Evolutionary conservation across 176 grass and related monocot species (phyloP).

Genomic region (Eragrostis curvula): DNA sequence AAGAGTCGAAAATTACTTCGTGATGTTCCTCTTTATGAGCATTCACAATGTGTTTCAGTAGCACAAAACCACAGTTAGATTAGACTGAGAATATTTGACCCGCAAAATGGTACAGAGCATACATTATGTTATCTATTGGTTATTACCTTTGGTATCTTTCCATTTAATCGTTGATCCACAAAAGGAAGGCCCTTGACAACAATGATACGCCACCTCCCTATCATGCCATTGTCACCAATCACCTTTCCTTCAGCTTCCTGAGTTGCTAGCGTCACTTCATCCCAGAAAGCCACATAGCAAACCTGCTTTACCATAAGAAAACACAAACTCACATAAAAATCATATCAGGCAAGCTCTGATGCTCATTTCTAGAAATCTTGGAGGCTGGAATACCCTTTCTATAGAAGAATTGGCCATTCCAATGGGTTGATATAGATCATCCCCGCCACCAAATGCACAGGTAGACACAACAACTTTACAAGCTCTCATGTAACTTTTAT

Average conservation of each 20-base stretch:
- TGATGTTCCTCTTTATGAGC: constrained; percentile 37
- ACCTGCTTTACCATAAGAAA: constrained; percentile 57
- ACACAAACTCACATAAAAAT: constrained; percentile 24
- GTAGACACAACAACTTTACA: constrained; percentile 93
- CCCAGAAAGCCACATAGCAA: constrained; percentile 94
- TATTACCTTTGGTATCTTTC: constrained; percentile 92
- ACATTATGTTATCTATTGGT: background rate
- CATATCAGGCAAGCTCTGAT: constrained; percentile 7
- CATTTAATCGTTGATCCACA: constrained; percentile 91
- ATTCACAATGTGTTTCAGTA: constrained; percentile 68
- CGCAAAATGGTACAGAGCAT: background rate
- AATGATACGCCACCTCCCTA: constrained; percentile 84
- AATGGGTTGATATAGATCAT: constrained; percentile 98
- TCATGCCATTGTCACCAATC: constrained; percentile 63
- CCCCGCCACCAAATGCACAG: constrained; percentile 92
- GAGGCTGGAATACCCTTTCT: constrained; percentile 49
- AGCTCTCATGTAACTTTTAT: constrained; percentile 66
- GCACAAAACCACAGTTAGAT: constrained; percentile 25
- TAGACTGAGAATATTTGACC: background rate
- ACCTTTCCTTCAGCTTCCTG: constrained; percentile 86
- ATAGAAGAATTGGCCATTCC: constrained; percentile 86
- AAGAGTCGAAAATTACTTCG: constrained; percentile 10
- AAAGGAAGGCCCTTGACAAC: constrained; percentile 81
- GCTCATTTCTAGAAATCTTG: constrained; percentile 15
- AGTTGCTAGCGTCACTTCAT: constrained; percentile 71